Percentiles rank a stretch among this genome's conserved stretches.
Conservation (phyloP, 306 rosid species). For the Abrus pulchellus region DNA sequence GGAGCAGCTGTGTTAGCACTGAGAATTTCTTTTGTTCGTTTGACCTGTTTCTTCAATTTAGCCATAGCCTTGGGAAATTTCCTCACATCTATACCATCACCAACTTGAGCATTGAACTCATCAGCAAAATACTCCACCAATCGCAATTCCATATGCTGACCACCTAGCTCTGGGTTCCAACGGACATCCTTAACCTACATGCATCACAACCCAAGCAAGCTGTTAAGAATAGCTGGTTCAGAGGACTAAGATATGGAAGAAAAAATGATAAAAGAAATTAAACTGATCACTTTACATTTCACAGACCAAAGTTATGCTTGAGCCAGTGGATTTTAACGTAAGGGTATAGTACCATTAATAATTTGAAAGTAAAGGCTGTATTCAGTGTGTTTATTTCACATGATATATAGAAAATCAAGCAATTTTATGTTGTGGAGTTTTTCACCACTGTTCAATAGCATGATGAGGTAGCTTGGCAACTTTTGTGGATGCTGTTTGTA, state of each 20-base stretch:
- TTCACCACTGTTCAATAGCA: background rate
- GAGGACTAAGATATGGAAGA: conserved; percentile 23
- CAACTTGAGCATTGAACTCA: conserved; percentile 91
- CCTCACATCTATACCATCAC: conserved; percentile 87
- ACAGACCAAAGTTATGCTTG: background rate
- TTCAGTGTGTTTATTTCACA: background rate
- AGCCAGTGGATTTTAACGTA: background rate
- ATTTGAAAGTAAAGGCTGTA: background rate
- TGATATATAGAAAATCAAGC: conserved; percentile 2
- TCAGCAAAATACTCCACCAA: conserved; percentile 91
- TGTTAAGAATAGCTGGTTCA: background rate
- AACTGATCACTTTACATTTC: background rate
- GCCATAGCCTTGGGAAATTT: conserved; percentile 95
- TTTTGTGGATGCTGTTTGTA: background rate
- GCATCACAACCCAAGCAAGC: conserved; percentile 19
- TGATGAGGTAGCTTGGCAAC: background rate
- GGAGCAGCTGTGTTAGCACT: conserved; percentile 97
- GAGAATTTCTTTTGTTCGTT: conserved; percentile 94
- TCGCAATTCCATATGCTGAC: conserved; percentile 85
- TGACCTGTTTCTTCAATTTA: conserved; percentile 96
- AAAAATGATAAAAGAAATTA: conserved; percentile 12
- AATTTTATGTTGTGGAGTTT: background rate
- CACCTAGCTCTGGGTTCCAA: conserved; percentile 95
- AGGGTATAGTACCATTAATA: no score
- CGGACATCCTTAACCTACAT: conserved; percentile 96